Percentiles rank a stretch among this genome's conserved stretches.
Evolutionary conservation across 2,329 filamentous ascomycete genomes (phyloP).

Genomic region (Pseudogymnoascus sp.): DNA sequence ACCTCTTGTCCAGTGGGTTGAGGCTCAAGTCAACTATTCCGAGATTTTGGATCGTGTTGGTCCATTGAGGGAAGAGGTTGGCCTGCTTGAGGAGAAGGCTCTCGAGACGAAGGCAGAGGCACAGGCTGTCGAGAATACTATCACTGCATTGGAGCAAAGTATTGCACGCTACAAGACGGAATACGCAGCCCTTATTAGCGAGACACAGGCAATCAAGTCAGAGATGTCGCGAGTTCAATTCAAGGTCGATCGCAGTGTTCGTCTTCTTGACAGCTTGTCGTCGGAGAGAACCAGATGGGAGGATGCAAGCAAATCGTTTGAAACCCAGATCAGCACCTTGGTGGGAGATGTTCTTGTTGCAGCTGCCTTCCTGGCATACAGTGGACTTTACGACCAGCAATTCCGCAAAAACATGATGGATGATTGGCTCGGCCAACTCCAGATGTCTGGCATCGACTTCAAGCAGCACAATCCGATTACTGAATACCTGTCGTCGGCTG

Average conservation of each 20-base stretch:
- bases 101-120: constrained; percentile 91
- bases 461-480: constrained; percentile 93
- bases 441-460: constrained; percentile 85
- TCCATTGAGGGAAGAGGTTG: constrained; percentile 84
- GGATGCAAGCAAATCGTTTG: constrained; percentile 94
- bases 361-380: constrained; percentile 95
- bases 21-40: constrained; percentile 96
- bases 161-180: constrained; percentile 95
- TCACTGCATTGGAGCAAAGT: constrained; percentile 75
- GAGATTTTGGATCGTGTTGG: constrained; percentile 93
- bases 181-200: constrained; percentile 91
- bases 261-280: constrained; percentile 87
- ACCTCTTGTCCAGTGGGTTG: constrained; percentile 93
- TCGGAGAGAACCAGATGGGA: constrained; percentile 94
- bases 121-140: constrained; percentile 82
- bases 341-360: constrained; percentile 93
- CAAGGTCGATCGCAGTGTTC: constrained; percentile 95
- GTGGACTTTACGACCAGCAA: constrained; percentile 93
- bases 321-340: constrained; percentile 93
- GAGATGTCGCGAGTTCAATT: constrained; percentile 96
- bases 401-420: constrained; percentile 98
- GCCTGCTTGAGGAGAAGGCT: constrained; percentile 77
- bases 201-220: constrained; percentile 93
- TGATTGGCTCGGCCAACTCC: constrained; percentile 91
- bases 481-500: constrained; percentile 92